Percentiles rank a stretch among this genome's conserved stretches.
These are phyloP conservation scores for Macrolepiota dolichaula DNA, from an alignment of 768 basidiomycete genomes.

Conservation along the genomic window DNA sequence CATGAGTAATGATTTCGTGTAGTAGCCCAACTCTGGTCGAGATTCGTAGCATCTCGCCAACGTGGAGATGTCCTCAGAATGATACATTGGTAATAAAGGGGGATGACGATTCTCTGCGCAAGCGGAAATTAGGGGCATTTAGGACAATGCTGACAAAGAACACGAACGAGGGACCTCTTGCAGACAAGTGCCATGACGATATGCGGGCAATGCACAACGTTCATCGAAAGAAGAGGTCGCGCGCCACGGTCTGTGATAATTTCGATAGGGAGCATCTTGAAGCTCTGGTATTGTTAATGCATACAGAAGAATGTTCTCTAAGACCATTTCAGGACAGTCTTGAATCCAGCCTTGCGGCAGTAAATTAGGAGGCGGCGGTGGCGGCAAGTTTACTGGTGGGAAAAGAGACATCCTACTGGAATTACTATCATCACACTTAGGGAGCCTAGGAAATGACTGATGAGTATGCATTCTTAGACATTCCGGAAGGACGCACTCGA, in stretches of 20 bases:
- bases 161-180: constrained; percentile 1
- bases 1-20: not conserved
- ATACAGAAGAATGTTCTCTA: no score
- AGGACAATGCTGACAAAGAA: not conserved
- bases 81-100: constrained; percentile 2
- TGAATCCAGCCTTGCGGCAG: no score
- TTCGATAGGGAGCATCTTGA: not conserved
- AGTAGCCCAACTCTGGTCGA: not conserved
- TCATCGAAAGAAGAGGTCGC: not conserved
- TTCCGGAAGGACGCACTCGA: no score
- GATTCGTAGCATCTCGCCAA: no score
- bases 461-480: no score
- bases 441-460: no score
- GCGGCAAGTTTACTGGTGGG: no score
- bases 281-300: no score
- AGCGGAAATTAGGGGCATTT: not conserved
- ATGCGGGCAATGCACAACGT: not conserved
- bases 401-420: no score
- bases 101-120: not conserved
- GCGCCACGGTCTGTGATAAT: not conserved
- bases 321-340: no score
- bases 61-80: not conserved
- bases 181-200: not conserved
- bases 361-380: no score
- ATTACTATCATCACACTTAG: no score